Base-by-base conservation (phyloP, 192 early-diverging fungal genomes). In the Gonapodya prolifera region DNA sequence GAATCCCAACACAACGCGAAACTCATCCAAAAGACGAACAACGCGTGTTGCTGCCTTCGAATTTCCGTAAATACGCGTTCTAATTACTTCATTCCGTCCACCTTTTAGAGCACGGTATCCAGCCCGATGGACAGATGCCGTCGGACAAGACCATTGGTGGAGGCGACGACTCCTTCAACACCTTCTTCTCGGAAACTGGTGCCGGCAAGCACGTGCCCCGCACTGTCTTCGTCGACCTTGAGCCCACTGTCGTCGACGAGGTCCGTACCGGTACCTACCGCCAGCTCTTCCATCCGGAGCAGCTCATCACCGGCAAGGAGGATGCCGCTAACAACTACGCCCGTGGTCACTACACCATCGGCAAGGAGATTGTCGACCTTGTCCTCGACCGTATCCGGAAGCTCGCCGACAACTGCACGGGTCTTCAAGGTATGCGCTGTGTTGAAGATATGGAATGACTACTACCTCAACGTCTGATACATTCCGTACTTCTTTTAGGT, bases 241-340 rank as follows among this genome's bases (percentile, higher is more conserved):
- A 96, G 84, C 94, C 94, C 76, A 96, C 94, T 77, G 96, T 98
- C 75, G 92, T 98, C 34, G 95, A 99, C 82, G 98, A 99, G 87
- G 98, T 99, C 79, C 94, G 98, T 81, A 96, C 90, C 81, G 96
- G 98, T 82, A 93, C 95, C 86, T 99, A 98, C 91, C 93, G 96
- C 83, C 93, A 93, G 79, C 84, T 94, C 80, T 92, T 91, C 91
- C 90, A 93, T 88, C 90, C 91, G 77, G 95, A 98, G 83, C 98
- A 99, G 92, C 89, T 99, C 82, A 98, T 99, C 87, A 96, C 94
- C 80, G 98, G 98, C 82, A 99, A 99, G 91, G 98, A 99, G 87
- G 97, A 99, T 84, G 97, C 97, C 17, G 97, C 97, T 81, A 98
- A 99, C 90, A 99, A 99, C 92, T 98, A 99, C 83, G 97, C 97